Evolutionary conservation across 2,329 filamentous ascomycete species (phyloP).

Genomic region (Claviceps pazoutovae): DNA sequence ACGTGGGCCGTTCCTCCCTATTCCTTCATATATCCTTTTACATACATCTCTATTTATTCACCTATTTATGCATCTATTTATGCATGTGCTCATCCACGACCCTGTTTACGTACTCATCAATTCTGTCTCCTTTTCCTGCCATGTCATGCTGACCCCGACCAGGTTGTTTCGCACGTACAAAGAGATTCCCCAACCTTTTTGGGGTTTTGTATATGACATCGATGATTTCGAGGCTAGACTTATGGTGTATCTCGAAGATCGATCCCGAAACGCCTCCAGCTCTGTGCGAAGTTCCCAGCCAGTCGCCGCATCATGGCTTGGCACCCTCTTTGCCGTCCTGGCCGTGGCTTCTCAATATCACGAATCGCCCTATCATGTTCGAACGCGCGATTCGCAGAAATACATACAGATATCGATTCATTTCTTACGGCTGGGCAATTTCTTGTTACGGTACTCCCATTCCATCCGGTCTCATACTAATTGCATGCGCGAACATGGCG

Average conservation of each 20-base stretch:
- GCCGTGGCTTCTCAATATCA: constrained; percentile 54
- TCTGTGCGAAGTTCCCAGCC: constrained; percentile 31
- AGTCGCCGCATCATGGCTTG: constrained; percentile 51
- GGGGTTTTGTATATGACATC: constrained; percentile 53
- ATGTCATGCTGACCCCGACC: not conserved
- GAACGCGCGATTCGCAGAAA: constrained; percentile 44
- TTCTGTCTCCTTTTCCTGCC: not conserved
- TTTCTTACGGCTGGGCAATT: constrained; percentile 49
- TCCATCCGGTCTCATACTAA: too few species aligned
- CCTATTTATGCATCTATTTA: too few species aligned
- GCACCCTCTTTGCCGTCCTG: constrained; percentile 50
- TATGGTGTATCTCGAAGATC: constrained; percentile 51
- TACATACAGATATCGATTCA: constrained; percentile 53
- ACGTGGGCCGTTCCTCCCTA: not conserved
- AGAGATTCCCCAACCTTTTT: constrained; percentile 53
- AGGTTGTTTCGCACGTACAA: constrained; percentile 54
- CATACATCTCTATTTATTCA: too few species aligned
- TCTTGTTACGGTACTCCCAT: constrained; percentile 27
- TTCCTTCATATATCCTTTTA: not conserved
- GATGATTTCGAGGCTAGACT: constrained; percentile 50
- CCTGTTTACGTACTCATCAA: too few species aligned
- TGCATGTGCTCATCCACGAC: too few species aligned
- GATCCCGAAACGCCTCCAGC: constrained; percentile 40
- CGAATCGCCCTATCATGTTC: constrained; percentile 47
- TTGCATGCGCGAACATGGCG: not conserved